phyloP scores from a whole-genome alignment of 2,329 filamentous ascomycete species.

The Whalleya microplaca region DNA sequence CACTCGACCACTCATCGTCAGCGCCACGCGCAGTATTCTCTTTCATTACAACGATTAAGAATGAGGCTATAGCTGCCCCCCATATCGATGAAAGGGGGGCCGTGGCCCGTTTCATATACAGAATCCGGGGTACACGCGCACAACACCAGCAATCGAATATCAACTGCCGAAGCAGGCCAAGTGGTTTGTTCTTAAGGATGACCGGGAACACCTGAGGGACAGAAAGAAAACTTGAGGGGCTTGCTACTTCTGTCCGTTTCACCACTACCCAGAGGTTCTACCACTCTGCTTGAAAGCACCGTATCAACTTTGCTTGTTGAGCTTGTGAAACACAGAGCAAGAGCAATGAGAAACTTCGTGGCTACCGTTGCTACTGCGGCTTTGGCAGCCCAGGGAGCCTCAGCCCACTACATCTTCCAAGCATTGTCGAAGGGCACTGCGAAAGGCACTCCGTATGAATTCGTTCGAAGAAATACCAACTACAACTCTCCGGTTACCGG shows the following conservation, averaged over 20 bases:
- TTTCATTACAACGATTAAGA: not conserved
- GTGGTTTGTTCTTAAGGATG: constrained; percentile 19
- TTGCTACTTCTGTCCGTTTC: constrained; percentile 2
- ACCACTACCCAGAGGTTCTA: not conserved
- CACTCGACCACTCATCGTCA: constrained; percentile 5
- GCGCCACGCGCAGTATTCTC: not conserved
- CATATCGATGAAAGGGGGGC: constrained; percentile 13
- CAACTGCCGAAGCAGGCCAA: constrained; percentile 23
- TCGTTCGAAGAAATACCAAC: constrained; percentile 51
- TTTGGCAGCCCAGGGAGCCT: constrained; percentile 38
- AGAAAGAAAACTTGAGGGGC: not conserved
- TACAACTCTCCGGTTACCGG: constrained; percentile 50
- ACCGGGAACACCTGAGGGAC: constrained; percentile 9
- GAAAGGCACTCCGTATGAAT: constrained; percentile 40
- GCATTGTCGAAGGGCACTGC: constrained; percentile 38
- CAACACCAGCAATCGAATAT: constrained; percentile 1
- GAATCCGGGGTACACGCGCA: constrained; percentile 14
- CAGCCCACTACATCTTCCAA: constrained; percentile 48
- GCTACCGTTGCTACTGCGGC: constrained; percentile 34
- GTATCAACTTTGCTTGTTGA: not conserved
- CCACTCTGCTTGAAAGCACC: not conserved
- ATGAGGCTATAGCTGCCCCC: constrained; percentile 4
- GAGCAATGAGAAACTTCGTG: constrained; percentile 40
- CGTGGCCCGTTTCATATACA: constrained; percentile 25
- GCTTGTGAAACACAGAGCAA: not conserved